A percentile compares a stretch with the other conserved stretches of the same genome.
Conservation (phyloP, 495 filamentous ascomycete species). For the Neurospora sp. region DNA sequence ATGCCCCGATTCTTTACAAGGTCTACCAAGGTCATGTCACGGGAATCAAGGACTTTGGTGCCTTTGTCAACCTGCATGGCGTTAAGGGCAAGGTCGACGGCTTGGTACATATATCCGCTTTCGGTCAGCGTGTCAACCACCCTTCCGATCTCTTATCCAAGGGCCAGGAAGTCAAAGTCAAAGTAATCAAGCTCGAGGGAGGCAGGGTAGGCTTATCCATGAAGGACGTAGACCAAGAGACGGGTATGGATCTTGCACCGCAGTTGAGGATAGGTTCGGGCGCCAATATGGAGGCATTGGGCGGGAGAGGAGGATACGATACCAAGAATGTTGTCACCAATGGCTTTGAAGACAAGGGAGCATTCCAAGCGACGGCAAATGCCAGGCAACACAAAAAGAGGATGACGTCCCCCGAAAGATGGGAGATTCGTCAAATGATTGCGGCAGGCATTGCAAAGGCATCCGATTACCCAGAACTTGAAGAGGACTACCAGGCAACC, state of each 20-base stretch:
- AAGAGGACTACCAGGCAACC: conserved; percentile 86
- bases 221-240: conserved; percentile 93
- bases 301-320: conserved; percentile 32
- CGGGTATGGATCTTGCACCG: conserved; percentile 74
- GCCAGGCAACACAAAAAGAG: conserved; percentile 61
- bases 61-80: conserved; percentile 84
- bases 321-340: conserved; percentile 6
- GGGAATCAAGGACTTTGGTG: conserved; percentile 89
- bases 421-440: conserved; percentile 95
- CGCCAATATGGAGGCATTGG: conserved; percentile 77
- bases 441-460: conserved; percentile 87
- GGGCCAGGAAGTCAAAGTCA: conserved; percentile 83
- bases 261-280: conserved; percentile 78
- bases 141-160: conserved; percentile 76
- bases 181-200: conserved; percentile 79
- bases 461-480: conserved; percentile 85
- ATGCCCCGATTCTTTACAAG: conserved; percentile 72
- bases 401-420: conserved; percentile 90
- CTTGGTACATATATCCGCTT: conserved; percentile 91
- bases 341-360: conserved; percentile 2
- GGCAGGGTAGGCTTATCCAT: conserved; percentile 78
- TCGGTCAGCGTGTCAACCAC: conserved; percentile 83
- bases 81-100: conserved; percentile 85
- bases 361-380: conserved; percentile 27
- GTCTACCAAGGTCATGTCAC: conserved; percentile 84